These are phyloP conservation scores for Tuber microsphaerosporum DNA, from an alignment of 495 filamentous ascomycete species.

Conservation along the genomic window DNA sequence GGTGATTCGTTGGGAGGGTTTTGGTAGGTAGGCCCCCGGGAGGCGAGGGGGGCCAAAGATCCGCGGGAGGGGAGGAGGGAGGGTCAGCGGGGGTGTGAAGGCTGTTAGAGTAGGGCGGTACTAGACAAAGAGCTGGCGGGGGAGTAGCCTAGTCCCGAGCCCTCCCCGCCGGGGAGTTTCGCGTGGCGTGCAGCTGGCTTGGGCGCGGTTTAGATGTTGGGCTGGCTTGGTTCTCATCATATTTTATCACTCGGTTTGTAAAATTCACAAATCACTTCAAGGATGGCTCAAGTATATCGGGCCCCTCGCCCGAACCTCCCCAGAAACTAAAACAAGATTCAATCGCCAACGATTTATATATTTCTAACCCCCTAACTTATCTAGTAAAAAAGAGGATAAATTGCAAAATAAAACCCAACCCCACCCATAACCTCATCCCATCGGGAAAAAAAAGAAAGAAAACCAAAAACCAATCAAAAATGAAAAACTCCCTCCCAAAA, in stretches of 20 bases:
- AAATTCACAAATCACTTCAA: background rate
- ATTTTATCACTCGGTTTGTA: background rate
- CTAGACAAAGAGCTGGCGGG: constrained; percentile 12
- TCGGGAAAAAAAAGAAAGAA: background rate
- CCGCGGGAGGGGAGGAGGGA: constrained; percentile 4
- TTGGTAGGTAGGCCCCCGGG: background rate
- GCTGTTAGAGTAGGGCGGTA: constrained; percentile 7
- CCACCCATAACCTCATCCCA: background rate
- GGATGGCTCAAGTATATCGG: background rate
- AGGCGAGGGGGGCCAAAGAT: constrained; percentile 9
- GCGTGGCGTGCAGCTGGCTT: no score
- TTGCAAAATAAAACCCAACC: background rate
- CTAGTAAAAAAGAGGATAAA: background rate
- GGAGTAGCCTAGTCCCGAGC: background rate
- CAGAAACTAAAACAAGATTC: background rate
- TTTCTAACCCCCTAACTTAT: background rate
- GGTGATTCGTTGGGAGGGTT: background rate
- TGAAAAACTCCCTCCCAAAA: background rate
- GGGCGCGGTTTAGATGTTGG: no score
- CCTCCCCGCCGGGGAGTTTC: background rate
- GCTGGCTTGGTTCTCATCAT: background rate
- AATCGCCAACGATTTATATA: background rate
- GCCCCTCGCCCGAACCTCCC: background rate
- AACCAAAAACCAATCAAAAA: constrained; percentile 5
- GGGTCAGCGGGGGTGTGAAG: background rate